Evolutionary conservation across 371 early-diverging fungal genomes (phyloP).

Genomic region (Mucor indicus): DNA sequence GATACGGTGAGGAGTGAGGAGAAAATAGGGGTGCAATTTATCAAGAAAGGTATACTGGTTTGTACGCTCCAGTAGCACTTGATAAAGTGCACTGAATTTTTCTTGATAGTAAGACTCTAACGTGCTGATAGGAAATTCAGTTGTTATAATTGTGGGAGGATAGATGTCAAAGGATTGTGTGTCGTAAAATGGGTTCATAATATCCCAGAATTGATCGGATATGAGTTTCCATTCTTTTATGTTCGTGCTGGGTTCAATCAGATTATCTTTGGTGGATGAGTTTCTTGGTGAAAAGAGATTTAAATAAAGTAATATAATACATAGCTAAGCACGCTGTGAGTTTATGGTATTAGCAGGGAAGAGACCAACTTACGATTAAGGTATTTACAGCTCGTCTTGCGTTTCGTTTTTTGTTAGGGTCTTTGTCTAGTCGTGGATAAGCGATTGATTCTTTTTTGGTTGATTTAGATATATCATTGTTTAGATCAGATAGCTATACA

Average conservation of each 20-base stretch:
- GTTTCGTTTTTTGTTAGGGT: neutral
- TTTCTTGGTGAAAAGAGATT: constrained; percentile 1
- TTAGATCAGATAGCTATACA: too few relatives aligned
- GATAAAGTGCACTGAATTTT: neutral
- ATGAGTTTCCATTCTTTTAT: constrained; percentile 5
- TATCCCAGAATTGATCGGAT: constrained; percentile 26
- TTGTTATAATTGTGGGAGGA: neutral
- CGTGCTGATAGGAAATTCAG: neutral
- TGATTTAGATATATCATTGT: too few relatives aligned
- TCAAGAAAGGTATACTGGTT: neutral
- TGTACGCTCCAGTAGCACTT: neutral
- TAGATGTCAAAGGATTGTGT: neutral
- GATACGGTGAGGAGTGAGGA: constrained; percentile 11
- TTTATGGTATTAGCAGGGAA: too few relatives aligned
- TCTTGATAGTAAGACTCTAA: neutral
- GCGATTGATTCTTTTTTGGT: too few relatives aligned
- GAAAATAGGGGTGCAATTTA: neutral
- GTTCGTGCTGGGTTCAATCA: neutral
- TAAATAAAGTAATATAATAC: constrained; percentile 19
- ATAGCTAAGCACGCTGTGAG: constrained; percentile 10
- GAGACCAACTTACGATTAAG: neutral
- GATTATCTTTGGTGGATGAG: neutral
- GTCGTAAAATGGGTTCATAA: constrained; percentile 23
- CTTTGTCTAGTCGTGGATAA: neutral
- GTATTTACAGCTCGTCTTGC: neutral